These are phyloP conservation scores for Tulasnella sp. DNA, from an alignment of 768 basidiomycete genomes.

Conservation along the genomic window DNA sequence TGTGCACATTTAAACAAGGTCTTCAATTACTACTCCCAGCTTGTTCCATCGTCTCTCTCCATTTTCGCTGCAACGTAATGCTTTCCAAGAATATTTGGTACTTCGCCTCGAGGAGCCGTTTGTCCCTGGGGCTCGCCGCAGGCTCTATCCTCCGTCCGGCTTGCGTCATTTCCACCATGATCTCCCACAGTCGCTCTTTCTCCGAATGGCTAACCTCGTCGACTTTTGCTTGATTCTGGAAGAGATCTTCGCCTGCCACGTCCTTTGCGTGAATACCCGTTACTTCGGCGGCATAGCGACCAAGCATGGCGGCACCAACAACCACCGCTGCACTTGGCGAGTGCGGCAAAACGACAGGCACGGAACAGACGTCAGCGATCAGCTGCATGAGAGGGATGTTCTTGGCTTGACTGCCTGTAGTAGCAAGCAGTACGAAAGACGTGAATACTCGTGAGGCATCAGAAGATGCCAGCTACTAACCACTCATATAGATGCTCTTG, in stretches of 20 bases:
- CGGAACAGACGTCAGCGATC: constrained; percentile 73
- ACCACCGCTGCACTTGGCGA: constrained; percentile 78
- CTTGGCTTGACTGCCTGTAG: constrained; percentile 76
- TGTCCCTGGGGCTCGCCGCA: constrained; percentile 51
- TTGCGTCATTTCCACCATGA: constrained; percentile 97
- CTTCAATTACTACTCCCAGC: constrained; percentile 24
- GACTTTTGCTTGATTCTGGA: constrained; percentile 33
- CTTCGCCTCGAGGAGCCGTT: constrained; percentile 77
- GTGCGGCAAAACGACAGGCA: constrained; percentile 75
- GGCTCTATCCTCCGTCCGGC: constrained; percentile 65
- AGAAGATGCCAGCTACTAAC: constrained; percentile 23
- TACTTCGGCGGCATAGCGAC: constrained; percentile 68
- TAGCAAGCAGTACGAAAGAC: neutral
- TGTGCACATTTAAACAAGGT: neutral
- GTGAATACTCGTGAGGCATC: neutral
- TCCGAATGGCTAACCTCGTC: constrained; percentile 38
- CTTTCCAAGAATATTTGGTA: constrained; percentile 87
- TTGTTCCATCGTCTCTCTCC: constrained; percentile 69
- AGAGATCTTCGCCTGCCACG: constrained; percentile 30
- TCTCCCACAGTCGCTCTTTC: constrained; percentile 71
- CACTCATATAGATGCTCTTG: constrained; percentile 77
- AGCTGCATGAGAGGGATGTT: constrained; percentile 84
- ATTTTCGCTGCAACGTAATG: constrained; percentile 81
- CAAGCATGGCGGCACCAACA: constrained; percentile 89
- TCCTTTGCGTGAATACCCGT: constrained; percentile 28